phyloP scores from a whole-genome alignment of 2,329 filamentous ascomycete species.

The Phyllosticta citrichinensis region DNA sequence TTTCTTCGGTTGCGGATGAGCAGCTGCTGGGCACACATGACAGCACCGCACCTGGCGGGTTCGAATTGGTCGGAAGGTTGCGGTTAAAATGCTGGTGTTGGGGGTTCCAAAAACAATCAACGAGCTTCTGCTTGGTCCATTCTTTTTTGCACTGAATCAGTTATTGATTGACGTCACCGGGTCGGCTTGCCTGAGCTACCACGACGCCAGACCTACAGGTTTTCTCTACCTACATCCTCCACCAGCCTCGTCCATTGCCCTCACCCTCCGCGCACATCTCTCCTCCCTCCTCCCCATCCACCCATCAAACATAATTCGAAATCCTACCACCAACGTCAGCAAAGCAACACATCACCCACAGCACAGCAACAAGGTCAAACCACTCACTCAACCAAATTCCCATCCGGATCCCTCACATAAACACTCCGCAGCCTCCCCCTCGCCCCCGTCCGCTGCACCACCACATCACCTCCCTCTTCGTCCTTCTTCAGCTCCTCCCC shows the following conservation, averaged over 20 bases:
- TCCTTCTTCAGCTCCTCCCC: not conserved
- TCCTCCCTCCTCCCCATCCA: not conserved
- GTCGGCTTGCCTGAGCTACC: not conserved
- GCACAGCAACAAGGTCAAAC: not conserved
- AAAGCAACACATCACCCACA: not conserved
- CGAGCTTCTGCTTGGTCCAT: not conserved
- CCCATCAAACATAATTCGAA: not conserved
- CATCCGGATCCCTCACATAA: conserved; percentile 52
- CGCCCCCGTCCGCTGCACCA: conserved; percentile 32
- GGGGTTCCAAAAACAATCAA: not conserved
- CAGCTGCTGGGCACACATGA: not conserved
- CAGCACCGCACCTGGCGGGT: not conserved
- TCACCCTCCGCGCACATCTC: not conserved
- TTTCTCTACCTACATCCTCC: too few relatives aligned
- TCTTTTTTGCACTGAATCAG: not conserved
- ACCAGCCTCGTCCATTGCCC: too few relatives aligned
- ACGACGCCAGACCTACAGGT: not conserved
- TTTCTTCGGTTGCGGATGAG: too few relatives aligned
- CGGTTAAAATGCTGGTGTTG: not conserved
- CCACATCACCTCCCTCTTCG: not conserved
- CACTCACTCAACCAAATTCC: conserved; percentile 51
- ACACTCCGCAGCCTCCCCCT: conserved; percentile 46
- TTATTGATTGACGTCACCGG: not conserved
- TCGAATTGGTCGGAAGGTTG: not conserved
- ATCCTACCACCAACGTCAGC: not conserved